Base-by-base conservation (phyloP, 108 stramenopile species). In the Hondaea fermentalgiana region DNA sequence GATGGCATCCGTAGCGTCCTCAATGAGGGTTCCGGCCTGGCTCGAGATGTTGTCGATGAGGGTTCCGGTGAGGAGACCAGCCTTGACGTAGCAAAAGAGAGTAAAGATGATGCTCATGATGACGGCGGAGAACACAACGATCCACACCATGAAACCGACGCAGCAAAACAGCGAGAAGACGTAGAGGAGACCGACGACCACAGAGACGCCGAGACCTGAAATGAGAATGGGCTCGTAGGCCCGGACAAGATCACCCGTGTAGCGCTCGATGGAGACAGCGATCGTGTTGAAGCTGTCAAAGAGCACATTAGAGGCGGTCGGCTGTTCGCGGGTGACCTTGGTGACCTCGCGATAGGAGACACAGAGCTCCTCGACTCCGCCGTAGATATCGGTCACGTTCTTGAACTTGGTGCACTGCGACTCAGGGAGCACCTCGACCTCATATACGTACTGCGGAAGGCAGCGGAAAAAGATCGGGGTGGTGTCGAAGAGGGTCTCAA, bases 121-220 rank as follows among this genome's bases (percentile, higher is more conserved):
- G 51, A 47, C n/a, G 10, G 76, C 44, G 45, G 28, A 28, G 51
- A 83, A 53, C 2, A 83, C 76, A 23, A 53, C 51, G 51, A 83
- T 83, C 76, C 76, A 83, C 8, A 83, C 76, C 76, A 83, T 83
- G 49, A 83, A 53, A 8, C 76, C 76, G 51, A 83, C 76, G 49
- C 76, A 83, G 76, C 76, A 83, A 17, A 47, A 83, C 8, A 83
- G 76, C 45, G 76, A 83, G 76, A 83, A 83, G 49, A 83, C 23
- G 51, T 83, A 83, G 49, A 83, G 51, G n/a, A 83, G 51, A 3
- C 76, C 76, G 51, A 83, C 76, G 49, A 35, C 19, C 6, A 83
- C 76, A 0, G 76, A 83, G n/a, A 83, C 76, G 45, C 76, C 76
- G 25, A 83, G 51, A 19, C 76, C 76, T 2, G 76, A 83, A 25